Percentiles rank a stretch among this genome's conserved stretches.
Evolutionary conservation across 257 asterid species (phyloP).

Genomic region (Datura wrightii): DNA sequence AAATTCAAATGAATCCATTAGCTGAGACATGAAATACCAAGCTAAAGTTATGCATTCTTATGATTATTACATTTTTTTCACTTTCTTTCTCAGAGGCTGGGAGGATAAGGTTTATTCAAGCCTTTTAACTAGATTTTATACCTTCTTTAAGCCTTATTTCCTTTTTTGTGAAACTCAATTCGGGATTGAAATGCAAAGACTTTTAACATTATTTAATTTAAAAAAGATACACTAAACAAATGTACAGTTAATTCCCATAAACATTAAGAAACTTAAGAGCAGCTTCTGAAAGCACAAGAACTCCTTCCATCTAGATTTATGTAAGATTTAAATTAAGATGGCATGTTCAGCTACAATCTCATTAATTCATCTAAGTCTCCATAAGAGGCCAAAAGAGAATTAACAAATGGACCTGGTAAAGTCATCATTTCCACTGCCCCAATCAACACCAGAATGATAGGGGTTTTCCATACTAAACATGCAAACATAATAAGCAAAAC

Average conservation of each 20-base stretch:
- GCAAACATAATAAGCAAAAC: background rate
- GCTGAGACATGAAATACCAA: conserved; percentile 8
- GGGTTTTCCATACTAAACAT: background rate
- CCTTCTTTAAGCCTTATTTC: background rate
- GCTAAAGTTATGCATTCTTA: background rate
- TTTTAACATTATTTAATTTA: background rate
- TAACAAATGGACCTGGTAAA: background rate
- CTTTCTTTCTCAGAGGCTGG: background rate
- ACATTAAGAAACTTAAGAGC: background rate
- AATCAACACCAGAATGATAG: conserved; percentile 1
- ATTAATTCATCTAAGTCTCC: conserved; percentile 1
- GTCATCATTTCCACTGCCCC: conserved; percentile 21
- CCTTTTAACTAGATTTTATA: background rate
- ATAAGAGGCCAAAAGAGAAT: background rate
- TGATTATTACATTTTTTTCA: background rate
- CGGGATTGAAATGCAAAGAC: background rate
- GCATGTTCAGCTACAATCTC: background rate
- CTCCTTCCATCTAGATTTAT: conserved; percentile 22
- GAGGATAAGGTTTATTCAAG: background rate
- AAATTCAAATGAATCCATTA: conserved; percentile 34
- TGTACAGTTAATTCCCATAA: conserved; percentile 7
- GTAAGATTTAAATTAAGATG: background rate
- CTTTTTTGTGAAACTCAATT: background rate
- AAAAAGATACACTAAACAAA: background rate
- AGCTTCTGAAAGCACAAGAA: background rate